Percentiles rank a stretch among this genome's conserved stretches.
These are phyloP conservation scores for Saturnispora quitensis DNA, from an alignment of 805 yeast species.

Conservation along the genomic window DNA sequence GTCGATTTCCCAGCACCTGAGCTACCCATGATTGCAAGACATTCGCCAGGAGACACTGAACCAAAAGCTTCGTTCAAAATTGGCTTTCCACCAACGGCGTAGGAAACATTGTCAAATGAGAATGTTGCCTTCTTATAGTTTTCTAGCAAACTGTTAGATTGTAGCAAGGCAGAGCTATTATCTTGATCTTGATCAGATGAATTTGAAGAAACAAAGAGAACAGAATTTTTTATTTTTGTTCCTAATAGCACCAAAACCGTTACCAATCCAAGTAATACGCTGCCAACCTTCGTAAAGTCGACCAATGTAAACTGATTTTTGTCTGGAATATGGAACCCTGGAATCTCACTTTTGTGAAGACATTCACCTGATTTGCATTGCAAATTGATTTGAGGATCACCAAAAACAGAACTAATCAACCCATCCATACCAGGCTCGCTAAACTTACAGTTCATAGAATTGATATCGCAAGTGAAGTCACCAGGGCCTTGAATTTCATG, in stretches of 20 bases:
- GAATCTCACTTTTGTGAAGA: conserved; percentile 83
- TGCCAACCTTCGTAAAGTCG: conserved; percentile 38
- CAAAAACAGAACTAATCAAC: conserved; percentile 80
- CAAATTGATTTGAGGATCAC: conserved; percentile 84
- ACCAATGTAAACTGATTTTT: conserved; percentile 35
- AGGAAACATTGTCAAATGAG: conserved; percentile 65
- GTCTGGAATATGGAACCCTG: conserved; percentile 74
- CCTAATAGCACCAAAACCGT: conserved; percentile 35
- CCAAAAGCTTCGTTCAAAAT: conserved; percentile 67
- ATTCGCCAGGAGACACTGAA: conserved; percentile 73
- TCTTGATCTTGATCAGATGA: conserved; percentile 19
- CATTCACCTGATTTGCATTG: conserved; percentile 85
- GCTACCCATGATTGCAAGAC: conserved; percentile 95
- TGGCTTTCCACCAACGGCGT: conserved; percentile 41
- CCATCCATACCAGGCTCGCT: conserved; percentile 96
- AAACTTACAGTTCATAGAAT: conserved; percentile 56
- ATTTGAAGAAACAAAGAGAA: conserved; percentile 40
- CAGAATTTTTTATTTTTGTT: conserved; percentile 48
- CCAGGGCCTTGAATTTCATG: conserved; percentile 93
- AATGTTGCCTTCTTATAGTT: conserved; percentile 61
- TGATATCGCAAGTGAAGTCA: conserved; percentile 71
- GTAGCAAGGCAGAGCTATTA: conserved; percentile 20
- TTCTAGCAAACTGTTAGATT: conserved; percentile 28
- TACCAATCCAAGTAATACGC: conserved; percentile 35
- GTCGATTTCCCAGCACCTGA: conserved; percentile 99